Evolutionary conservation across 2,329 filamentous ascomycete genomes (phyloP).

Genomic region (Aspergillus brunneoviolaceus): DNA sequence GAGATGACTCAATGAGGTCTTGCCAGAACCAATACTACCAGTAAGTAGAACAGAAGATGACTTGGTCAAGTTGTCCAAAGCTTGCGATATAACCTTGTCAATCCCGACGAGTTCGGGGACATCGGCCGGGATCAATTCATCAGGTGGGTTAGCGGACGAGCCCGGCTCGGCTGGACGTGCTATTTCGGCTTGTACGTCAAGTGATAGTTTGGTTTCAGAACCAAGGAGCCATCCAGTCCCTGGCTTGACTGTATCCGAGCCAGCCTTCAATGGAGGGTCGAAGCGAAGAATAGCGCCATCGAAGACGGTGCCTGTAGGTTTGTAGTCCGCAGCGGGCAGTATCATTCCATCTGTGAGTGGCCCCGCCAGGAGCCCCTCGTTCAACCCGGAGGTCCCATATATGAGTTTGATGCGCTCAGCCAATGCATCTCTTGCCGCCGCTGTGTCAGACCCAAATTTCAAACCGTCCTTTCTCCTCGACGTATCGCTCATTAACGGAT

Average conservation of each 20-base stretch:
- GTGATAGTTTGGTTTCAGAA: slow-evolving; percentile 67
- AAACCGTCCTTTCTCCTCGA: slow-evolving; percentile 64
- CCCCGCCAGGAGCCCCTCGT: slow-evolving; percentile 69
- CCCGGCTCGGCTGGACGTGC: slow-evolving; percentile 58
- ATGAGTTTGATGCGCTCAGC: slow-evolving; percentile 70
- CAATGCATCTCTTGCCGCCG: slow-evolving; percentile 73
- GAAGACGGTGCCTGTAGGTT: slow-evolving; percentile 63
- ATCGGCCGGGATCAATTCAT: slow-evolving; percentile 56
- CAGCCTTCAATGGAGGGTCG: slow-evolving; percentile 55
- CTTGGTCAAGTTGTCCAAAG: slow-evolving; percentile 75
- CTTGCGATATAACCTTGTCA: slow-evolving; percentile 69
- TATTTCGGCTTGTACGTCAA: slow-evolving; percentile 76
- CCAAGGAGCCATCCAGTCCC: slow-evolving; percentile 69
- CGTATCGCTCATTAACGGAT: slow-evolving; percentile 67
- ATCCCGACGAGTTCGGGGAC: slow-evolving; percentile 76
- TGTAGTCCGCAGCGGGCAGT: slow-evolving; percentile 60
- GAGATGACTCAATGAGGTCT: slow-evolving; percentile 75
- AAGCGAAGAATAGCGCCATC: slow-evolving; percentile 82
- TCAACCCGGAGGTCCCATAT: slow-evolving; percentile 60
- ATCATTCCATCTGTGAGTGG: slow-evolving; percentile 88
- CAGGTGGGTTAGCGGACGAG: slow-evolving; percentile 44
- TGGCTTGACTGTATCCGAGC: slow-evolving; percentile 32
- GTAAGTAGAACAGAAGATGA: slow-evolving; percentile 87
- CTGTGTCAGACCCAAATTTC: slow-evolving; percentile 84
- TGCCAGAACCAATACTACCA: slow-evolving; percentile 85